Evolutionary conservation across 768 basidiomycete genomes (phyloP).

Genomic region (Suillus paluster): DNA sequence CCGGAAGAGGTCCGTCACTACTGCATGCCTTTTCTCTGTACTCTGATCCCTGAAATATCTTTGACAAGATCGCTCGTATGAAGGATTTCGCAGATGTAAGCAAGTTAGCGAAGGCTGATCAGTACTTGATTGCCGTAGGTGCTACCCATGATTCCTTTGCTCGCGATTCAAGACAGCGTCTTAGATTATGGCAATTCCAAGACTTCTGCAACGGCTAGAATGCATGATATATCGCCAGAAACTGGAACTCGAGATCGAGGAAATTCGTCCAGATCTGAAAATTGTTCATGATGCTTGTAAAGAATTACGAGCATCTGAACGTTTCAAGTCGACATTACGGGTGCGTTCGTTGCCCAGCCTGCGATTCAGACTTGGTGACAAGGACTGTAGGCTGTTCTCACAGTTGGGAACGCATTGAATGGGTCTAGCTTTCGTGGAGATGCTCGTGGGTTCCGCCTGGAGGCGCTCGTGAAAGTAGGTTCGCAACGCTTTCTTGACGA

Average conservation of each 20-base stretch:
- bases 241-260: constrained; percentile 81
- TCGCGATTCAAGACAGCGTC: constrained; percentile 11
- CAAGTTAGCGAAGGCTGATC: constrained; percentile 83
- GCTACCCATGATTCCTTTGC: neutral
- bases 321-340: constrained; percentile 73
- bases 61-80: constrained; percentile 59
- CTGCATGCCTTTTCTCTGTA: neutral
- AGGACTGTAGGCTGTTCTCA: constrained; percentile 61
- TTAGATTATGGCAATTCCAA: constrained; percentile 79
- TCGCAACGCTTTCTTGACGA: constrained; percentile 6
- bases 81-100: constrained; percentile 71
- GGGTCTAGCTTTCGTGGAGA: constrained; percentile 81
- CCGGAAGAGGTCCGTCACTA: constrained; percentile 69
- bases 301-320: constrained; percentile 65
- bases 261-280: constrained; percentile 81
- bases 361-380: constrained; percentile 2
- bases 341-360: constrained; percentile 38
- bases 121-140: constrained; percentile 76
- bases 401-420: constrained; percentile 84
- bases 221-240: constrained; percentile 86
- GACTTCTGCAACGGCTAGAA: constrained; percentile 71
- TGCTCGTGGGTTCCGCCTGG: constrained; percentile 84
- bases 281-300: constrained; percentile 70
- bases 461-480: constrained; percentile 77
- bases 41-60: neutral